These are phyloP conservation scores for Protomyces arabidopsidicola DNA, from an alignment of 1,139 yeast genomes.

Conservation along the genomic window DNA sequence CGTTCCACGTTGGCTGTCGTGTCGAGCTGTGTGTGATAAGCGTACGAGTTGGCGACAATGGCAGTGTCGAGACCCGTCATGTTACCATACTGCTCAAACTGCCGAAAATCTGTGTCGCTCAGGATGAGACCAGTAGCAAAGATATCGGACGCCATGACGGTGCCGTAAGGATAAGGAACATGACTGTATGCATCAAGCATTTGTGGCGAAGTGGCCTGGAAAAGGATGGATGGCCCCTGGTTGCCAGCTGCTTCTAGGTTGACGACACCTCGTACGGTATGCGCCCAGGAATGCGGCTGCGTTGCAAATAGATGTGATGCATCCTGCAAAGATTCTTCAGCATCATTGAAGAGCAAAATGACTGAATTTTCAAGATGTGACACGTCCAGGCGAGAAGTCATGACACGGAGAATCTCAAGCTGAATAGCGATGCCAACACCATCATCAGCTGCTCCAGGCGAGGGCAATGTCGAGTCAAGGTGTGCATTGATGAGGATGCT, in stretches of 20 bases:
- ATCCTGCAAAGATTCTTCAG: conserved; percentile 29
- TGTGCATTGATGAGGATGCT: conserved; percentile 29
- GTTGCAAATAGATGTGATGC: conserved; percentile 27
- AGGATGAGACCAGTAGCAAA: conserved; percentile 29
- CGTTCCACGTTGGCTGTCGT: conserved; percentile 8
- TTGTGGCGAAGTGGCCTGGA: conserved; percentile 27
- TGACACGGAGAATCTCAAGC: conserved; percentile 23
- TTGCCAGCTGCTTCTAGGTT: conserved; percentile 29
- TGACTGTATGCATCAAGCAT: conserved; percentile 28
- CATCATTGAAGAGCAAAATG: conserved; percentile 28
- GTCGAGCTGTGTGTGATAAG: conserved; percentile 27
- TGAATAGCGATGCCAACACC: conserved; percentile 28
- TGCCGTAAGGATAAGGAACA: conserved; percentile 28
- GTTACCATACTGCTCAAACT: conserved; percentile 28
- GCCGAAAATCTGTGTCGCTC: conserved; percentile 29
- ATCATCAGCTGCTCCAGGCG: conserved; percentile 30
- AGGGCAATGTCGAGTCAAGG: conserved; percentile 27
- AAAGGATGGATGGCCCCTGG: conserved; percentile 25
- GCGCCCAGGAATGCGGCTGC: conserved; percentile 19
- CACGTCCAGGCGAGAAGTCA: conserved; percentile 8
- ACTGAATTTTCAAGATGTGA: conserved; percentile 16
- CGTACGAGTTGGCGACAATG: conserved; percentile 25
- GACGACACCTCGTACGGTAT: conserved; percentile 27
- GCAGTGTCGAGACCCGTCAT: conserved; percentile 30
- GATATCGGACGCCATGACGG: conserved; percentile 29